Percentiles rank a stretch among this genome's conserved stretches.
Conservation (phyloP, 768 basidiomycete genomes). For the Guyanaporus albipodus region DNA sequence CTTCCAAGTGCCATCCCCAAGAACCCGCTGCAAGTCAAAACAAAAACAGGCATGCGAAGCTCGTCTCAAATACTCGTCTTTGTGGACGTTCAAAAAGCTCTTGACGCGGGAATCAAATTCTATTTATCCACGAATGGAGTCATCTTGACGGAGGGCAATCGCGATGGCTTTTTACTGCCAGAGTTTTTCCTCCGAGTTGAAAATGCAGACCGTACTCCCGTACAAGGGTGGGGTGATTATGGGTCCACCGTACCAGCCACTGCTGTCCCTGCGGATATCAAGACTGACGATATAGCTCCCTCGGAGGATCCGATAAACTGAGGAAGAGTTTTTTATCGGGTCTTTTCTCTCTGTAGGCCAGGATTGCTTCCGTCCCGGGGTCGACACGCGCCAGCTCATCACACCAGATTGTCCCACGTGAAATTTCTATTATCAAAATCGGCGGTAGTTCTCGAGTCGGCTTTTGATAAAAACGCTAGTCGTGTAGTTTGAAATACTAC, state of each 20-base stretch:
- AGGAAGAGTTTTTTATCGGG: background rate
- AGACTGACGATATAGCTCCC: background rate
- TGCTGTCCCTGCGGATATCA: background rate
- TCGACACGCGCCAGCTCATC: no score
- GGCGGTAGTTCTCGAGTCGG: background rate
- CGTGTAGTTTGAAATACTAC: background rate
- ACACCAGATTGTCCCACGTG: background rate
- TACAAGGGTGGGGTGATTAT: constrained; percentile 22
- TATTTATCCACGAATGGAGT: constrained; percentile 85
- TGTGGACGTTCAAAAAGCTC: constrained; percentile 67
- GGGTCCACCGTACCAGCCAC: background rate
- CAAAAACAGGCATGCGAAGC: constrained; percentile 69
- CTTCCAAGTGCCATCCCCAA: background rate
- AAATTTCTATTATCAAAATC: background rate
- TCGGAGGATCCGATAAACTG: background rate
- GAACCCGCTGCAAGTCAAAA: background rate
- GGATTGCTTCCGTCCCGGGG: background rate
- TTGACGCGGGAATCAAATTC: constrained; percentile 67
- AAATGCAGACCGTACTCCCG: constrained; percentile 27
- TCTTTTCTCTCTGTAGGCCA: background rate
- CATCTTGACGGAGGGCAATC: constrained; percentile 77
- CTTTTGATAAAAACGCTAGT: no score
- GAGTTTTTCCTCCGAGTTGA: constrained; percentile 72
- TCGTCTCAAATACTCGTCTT: constrained; percentile 79
- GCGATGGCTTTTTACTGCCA: constrained; percentile 53